These are phyloP conservation scores for Fusarium chuoi DNA, from an alignment of 2,329 filamentous ascomycete species.

Conservation along the genomic window DNA sequence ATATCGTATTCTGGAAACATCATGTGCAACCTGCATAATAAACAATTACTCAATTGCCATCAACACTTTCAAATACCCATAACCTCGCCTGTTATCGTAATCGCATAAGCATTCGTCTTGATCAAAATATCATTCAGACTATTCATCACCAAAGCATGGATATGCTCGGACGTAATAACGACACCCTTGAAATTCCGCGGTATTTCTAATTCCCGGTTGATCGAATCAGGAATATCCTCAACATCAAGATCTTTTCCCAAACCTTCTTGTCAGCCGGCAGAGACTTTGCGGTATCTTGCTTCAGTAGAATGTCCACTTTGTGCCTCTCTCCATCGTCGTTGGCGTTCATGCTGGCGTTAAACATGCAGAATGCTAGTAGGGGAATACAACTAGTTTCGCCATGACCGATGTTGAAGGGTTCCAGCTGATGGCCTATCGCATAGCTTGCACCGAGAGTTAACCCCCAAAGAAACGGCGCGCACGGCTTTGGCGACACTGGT, in stretches of 20 bases:
- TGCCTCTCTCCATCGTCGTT: neutral
- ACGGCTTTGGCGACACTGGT: constrained; percentile 2
- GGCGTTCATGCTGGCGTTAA: neutral
- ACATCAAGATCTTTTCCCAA: too few relatives aligned
- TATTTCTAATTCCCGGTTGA: constrained; percentile 1
- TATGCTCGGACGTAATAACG: neutral
- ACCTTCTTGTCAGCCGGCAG: neutral
- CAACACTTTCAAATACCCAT: too few relatives aligned
- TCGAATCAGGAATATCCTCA: too few relatives aligned
- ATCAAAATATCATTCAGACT: constrained; percentile 19
- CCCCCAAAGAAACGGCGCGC: constrained; percentile 10
- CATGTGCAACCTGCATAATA: too few relatives aligned
- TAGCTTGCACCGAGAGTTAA: constrained; percentile 15
- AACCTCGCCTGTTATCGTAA: too few relatives aligned
- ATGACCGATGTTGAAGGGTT: constrained; percentile 3
- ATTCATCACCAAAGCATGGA: neutral
- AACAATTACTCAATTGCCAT: too few relatives aligned
- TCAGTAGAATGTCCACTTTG: neutral
- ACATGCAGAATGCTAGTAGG: constrained; percentile 15
- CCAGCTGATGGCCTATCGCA: constrained; percentile 19
- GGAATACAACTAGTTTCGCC: constrained; percentile 17
- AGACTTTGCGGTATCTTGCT: neutral
- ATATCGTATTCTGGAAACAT: too few relatives aligned
- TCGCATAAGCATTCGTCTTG: constrained; percentile 3
- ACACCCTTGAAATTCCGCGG: constrained; percentile 2